Conservation (phyloP, 2,329 filamentous ascomycete species). For the Erysiphe pulchra region DNA sequence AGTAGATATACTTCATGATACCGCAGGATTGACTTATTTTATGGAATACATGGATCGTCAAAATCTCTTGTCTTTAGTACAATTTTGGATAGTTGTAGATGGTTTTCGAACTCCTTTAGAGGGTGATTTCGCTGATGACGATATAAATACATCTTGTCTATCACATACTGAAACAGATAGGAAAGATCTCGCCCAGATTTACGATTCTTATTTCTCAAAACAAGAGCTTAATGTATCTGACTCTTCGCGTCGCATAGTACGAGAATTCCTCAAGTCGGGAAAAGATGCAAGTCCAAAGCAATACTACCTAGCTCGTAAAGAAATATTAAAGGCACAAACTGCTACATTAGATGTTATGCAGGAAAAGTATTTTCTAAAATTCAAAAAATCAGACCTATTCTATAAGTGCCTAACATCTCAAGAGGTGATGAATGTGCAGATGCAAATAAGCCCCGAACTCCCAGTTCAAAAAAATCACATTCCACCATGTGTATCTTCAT, state of each 20-base stretch:
- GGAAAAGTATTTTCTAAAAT: conserved; percentile 51
- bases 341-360: conserved; percentile 66
- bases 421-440: conserved; percentile 27
- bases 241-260: conserved; percentile 41
- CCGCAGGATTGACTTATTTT: conserved; percentile 84
- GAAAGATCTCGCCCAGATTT: conserved; percentile 70
- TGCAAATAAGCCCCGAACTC: background rate
- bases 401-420: conserved; percentile 90
- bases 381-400: conserved; percentile 81
- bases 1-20: conserved; percentile 66
- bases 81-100: conserved; percentile 97
- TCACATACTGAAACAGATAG: conserved; percentile 68
- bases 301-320: conserved; percentile 58
- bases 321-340: conserved; percentile 62
- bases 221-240: conserved; percentile 57
- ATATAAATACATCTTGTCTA: conserved; percentile 31
- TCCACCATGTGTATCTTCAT: conserved; percentile 8
- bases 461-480: conserved; percentile 3
- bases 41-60: conserved; percentile 99
- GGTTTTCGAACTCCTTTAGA: conserved; percentile 87
- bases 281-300: conserved; percentile 51
- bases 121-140: conserved; percentile 43
- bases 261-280: conserved; percentile 55
- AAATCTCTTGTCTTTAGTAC: conserved; percentile 63
- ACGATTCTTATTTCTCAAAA: conserved; percentile 66